phyloP scores from a whole-genome alignment of 129 eudicot species.

The Scalesia atractyloides region DNA sequence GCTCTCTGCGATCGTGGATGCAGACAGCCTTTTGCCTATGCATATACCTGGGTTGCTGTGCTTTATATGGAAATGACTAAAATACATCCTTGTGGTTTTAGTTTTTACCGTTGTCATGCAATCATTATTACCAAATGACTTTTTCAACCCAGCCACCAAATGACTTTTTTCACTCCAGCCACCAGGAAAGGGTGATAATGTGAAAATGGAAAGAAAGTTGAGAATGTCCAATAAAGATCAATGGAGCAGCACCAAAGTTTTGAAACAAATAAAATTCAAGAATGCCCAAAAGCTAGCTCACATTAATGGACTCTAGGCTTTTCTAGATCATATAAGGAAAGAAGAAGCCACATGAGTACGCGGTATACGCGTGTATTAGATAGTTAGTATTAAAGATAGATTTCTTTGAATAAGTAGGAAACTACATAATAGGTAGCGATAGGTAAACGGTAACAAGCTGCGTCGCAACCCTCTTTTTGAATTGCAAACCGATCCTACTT shows the following conservation, averaged over 20 bases:
- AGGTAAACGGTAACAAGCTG: too few species aligned
- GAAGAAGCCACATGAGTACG: neutral
- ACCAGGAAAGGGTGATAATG: neutral
- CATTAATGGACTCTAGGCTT: conserved; percentile 1
- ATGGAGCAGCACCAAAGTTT: conserved; percentile 2
- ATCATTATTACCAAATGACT: neutral
- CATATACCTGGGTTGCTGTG: too few species aligned
- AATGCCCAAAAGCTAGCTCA: conserved; percentile 11
- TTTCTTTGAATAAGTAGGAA: too few species aligned
- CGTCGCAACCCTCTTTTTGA: too few species aligned
- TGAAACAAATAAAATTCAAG: conserved; percentile 16
- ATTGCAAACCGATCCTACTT: too few species aligned
- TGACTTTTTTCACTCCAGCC: neutral
- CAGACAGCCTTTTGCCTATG: too few species aligned
- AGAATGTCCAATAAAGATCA: neutral
- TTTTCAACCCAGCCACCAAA: neutral
- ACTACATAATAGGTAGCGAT: too few species aligned
- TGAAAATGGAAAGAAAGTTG: conserved; percentile 3
- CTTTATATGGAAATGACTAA: too few species aligned
- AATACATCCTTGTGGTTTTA: too few species aligned
- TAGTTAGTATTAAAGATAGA: too few species aligned
- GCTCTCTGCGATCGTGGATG: too few species aligned
- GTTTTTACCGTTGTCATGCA: neutral
- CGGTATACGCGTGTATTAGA: too few species aligned
- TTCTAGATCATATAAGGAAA: neutral